Base-by-base conservation (phyloP, 805 yeast species). In the Wickerhamiella dianesei region DNA sequence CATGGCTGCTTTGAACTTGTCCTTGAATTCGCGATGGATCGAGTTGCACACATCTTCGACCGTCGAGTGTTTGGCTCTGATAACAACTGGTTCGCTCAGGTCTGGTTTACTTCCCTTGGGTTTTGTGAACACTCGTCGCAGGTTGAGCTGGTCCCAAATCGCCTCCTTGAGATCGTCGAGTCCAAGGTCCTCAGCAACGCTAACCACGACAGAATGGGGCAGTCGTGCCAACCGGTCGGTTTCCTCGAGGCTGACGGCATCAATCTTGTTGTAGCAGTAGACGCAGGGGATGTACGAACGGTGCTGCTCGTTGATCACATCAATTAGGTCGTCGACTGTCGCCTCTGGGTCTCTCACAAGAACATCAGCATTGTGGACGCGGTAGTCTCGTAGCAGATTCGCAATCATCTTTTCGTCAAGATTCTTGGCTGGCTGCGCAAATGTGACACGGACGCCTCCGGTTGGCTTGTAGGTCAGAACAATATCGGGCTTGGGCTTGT, bases 231-330 rank as follows among this genome's bases (percentile, higher is more conserved):
- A 72, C 47, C 95, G 69, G 63, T 92, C 96, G 44, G 86, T 85
- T 62, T 89, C 98, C 62, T 89, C 97, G 44, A 89, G 67, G 1
- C 96, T 84, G 12, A 89, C 96, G 0, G 96, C 89, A 62, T 89
- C 98, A 42, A 89, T 77, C 72, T 89, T 89, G 71, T 92, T 89
- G 71, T 87, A 92, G 20, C 85, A 95, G 59, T 92, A 89, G 21
- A 89, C 72, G 64, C 97, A 92, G 55, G 84, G 86, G 63, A 87
- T 80, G 63, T 89, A 89, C 9, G 86, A 80, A 50, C 94, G 77
- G 62, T 86, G 94, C 49, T 76, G 77, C 41, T 84, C 94, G 62
- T 92, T 92, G 49, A 89, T 80, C 9, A 83, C 79, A 64, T 89
- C 97, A 54, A 89, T 89, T 60, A 82, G 82, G 59, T 89, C 97